phyloP scores from a whole-genome alignment of 192 early-diverging fungal species.

The Dissophora ornata region DNA sequence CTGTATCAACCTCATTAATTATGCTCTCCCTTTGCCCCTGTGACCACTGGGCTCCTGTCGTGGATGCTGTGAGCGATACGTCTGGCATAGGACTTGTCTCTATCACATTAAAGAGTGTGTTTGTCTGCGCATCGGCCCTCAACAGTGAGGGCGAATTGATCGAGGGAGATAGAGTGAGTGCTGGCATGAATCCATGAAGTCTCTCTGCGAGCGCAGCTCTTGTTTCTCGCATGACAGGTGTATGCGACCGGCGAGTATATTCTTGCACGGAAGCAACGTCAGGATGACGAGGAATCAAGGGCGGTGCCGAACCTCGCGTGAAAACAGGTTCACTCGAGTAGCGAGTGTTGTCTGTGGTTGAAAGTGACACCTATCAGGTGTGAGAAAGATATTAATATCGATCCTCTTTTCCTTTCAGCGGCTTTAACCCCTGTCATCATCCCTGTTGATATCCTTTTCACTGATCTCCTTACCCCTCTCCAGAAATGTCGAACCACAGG shows the following conservation, averaged over 20 bases:
- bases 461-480: slow-evolving; percentile 15
- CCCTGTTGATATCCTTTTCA: too few relatives aligned
- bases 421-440: too few relatives aligned
- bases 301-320: not conserved
- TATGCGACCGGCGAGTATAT: not conserved
- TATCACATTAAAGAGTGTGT: too few relatives aligned
- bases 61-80: not conserved
- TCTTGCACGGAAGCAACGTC: not conserved
- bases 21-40: slow-evolving; percentile 11
- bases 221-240: not conserved
- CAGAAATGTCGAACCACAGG: slow-evolving; percentile 18
- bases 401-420: too few relatives aligned
- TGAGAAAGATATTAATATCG: too few relatives aligned
- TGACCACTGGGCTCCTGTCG: slow-evolving; percentile 5
- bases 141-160: too few relatives aligned
- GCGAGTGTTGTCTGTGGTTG: not conserved
- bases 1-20: not conserved
- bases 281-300: not conserved
- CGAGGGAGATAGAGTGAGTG: too few relatives aligned
- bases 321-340: not conserved
- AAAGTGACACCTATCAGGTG: not conserved
- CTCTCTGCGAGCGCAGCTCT: not conserved
- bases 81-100: not conserved
- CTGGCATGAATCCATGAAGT: not conserved
- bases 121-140: too few relatives aligned